Evolutionary conservation across 805 yeast species (phyloP), one percentile per base, ranked within the genome.

Genomic region (Isabelozyma heimii): DNA sequence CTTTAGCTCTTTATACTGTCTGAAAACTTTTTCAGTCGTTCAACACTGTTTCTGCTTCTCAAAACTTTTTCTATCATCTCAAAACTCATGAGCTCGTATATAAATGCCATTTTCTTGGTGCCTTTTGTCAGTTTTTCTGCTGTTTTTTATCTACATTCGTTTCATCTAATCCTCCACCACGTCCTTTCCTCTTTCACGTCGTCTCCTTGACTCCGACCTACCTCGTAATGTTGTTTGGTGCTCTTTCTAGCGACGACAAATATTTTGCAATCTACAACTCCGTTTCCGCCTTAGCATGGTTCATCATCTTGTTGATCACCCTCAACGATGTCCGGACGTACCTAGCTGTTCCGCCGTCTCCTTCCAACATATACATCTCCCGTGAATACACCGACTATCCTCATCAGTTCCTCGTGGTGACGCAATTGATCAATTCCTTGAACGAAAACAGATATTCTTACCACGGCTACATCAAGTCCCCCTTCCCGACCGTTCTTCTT

Each of bases 391-490:
- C n/a, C 26, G 58, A 45, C 8, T 58, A 47, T 42, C 73, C 74
- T 10, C 73, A 69, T 51, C 55, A 57, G 39, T 43, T 63, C n/a
- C 48, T 69, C 16, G 62, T 65, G 6, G 49, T 43, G 24, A 52
- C 56, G 14, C 73, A 69, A 45, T 8, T 52, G 12, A 51, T 62
- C 43, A 68, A 66, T 43, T 63, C 70, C 2, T 41, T 55, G 1
- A 40, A 60, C 5, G 73, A 69, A 46, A 49, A 60, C 9, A 9
- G 43, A 12, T 63, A 69, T 47, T 44, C 65, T 3, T n/a, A 58
- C 4, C 1, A 53, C 1, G 72, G 72, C 1, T 30, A 66, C 7
- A 69, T 67, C 40, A 59, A 57, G 8, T 60, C 70, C 3, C 67
- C 70, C 2, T 43, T 67, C 5, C 46, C 58, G 13, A 56, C 69